A percentile compares a stretch with the other conserved stretches of the same genome.
phyloP scores from a whole-genome alignment of 2,329 filamentous ascomycete species.

The Colletotrichum sidae region DNA sequence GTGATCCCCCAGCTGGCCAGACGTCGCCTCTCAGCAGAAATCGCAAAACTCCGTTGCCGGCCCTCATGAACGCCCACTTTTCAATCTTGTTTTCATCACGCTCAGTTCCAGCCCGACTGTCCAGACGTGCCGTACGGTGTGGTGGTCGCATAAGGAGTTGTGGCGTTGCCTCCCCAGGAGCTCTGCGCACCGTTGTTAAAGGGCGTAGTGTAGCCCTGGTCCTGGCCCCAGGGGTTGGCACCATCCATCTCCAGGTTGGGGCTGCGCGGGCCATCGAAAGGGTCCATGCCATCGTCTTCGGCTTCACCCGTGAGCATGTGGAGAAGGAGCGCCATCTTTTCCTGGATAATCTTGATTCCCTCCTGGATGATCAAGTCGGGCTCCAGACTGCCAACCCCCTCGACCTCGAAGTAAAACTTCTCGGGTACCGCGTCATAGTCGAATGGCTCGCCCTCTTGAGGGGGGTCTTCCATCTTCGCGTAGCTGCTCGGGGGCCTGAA shows the following conservation, averaged over 20 bases:
- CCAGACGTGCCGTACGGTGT: conserved; percentile 63
- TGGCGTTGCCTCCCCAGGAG: conserved; percentile 72
- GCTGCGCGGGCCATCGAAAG: conserved; percentile 73
- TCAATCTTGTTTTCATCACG: conserved; percentile 16
- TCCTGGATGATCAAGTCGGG: conserved; percentile 91
- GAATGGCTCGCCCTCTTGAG: conserved; percentile 86
- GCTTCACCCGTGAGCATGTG: conserved; percentile 67
- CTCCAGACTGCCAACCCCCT: conserved; percentile 87
- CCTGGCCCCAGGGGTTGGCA: conserved; percentile 64
- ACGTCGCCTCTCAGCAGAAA: conserved; percentile 10
- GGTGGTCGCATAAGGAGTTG: conserved; percentile 56
- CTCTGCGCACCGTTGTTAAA: conserved; percentile 70
- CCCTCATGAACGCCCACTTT: conserved; percentile 34
- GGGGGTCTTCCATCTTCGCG: conserved; percentile 81
- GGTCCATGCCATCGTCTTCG: conserved; percentile 68
- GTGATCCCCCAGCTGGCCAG: conserved; percentile 9
- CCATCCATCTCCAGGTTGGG: conserved; percentile 73
- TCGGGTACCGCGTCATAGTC: conserved; percentile 88
- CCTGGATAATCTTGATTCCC: conserved; percentile 88
- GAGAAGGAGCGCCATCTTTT: conserved; percentile 87
- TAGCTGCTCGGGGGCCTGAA: conserved; percentile 84
- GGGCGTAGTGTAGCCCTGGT: conserved; percentile 77
- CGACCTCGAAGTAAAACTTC: conserved; percentile 94
- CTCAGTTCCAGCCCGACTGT: conserved; percentile 61
- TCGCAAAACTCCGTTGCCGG: conserved; percentile 33